Conservation (phyloP, 148 eudicot genomes). For the Rhododendron ovatum region DNA sequence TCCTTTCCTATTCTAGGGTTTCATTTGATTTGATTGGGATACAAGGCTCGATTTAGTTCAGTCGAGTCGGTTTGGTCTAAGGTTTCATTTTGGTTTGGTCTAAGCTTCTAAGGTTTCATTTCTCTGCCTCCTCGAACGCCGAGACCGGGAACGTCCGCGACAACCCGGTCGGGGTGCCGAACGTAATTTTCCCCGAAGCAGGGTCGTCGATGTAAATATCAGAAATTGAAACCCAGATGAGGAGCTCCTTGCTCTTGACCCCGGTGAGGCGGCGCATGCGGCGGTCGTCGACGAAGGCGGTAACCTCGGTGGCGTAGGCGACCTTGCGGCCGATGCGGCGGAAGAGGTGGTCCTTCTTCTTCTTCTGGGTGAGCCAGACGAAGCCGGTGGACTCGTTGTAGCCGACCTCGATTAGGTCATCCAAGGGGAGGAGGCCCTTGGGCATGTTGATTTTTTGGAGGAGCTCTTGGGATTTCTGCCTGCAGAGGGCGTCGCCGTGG, state of each 20-base stretch:
- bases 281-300: constrained; percentile 59
- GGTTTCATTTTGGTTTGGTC: not conserved
- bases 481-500: constrained; percentile 46
- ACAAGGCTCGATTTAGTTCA: not conserved
- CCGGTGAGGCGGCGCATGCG: constrained; percentile 57
- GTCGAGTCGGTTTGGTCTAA: not conserved
- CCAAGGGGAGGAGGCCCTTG: constrained; percentile 51
- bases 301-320: constrained; percentile 49
- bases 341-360: constrained; percentile 37
- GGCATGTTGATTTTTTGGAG: constrained; percentile 45
- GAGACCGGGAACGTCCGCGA: constrained; percentile 41
- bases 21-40: not conserved
- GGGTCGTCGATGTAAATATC: constrained; percentile 52
- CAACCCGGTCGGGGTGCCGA: constrained; percentile 54
- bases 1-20: not conserved
- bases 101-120: not conserved
- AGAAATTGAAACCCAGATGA: constrained; percentile 47
- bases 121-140: constrained; percentile 44
- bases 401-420: constrained; percentile 50
- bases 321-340: constrained; percentile 27
- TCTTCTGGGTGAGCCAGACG: constrained; percentile 60
- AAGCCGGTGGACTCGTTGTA: constrained; percentile 48
- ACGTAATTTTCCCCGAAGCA: constrained; percentile 44
- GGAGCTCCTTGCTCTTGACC: constrained; percentile 59
- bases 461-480: constrained; percentile 38